Percentiles rank a stretch among this genome's conserved stretches.
These are phyloP conservation scores for Fagopyrum tataricum DNA, from an alignment of 148 eudicot species.

Conservation along the genomic window DNA sequence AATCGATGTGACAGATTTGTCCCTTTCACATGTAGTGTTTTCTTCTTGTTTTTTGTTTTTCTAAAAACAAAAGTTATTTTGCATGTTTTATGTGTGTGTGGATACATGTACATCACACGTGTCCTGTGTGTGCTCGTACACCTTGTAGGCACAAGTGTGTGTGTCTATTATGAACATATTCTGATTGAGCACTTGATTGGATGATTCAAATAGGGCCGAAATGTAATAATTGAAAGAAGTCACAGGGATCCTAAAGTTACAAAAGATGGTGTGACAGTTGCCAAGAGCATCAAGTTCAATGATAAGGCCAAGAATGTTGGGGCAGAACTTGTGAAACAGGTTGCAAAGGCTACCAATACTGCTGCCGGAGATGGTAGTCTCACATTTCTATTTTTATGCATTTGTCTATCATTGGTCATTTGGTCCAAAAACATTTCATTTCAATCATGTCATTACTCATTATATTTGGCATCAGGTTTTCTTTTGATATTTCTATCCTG, in stretches of 20 bases:
- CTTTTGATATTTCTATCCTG: not conserved
- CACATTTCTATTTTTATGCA: not conserved
- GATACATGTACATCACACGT: no score
- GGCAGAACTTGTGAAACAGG: slow-evolving; percentile 89
- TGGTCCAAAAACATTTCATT: not conserved
- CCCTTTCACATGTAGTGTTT: not conserved
- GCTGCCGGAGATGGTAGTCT: slow-evolving; percentile 87
- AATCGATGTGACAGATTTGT: not conserved
- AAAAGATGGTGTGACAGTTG: slow-evolving; percentile 97
- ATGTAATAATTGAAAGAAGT: slow-evolving; percentile 67
- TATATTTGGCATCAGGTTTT: not conserved
- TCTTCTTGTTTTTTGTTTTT: slow-evolving; percentile 1
- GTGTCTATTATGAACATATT: not conserved
- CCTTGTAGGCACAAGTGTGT: not conserved
- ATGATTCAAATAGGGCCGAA: slow-evolving; percentile 55
- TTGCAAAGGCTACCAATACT: slow-evolving; percentile 84
- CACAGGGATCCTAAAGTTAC: slow-evolving; percentile 71
- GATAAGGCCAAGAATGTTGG: slow-evolving; percentile 81
- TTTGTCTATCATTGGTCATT: not conserved
- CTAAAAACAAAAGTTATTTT: not conserved
- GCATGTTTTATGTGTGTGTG: no score
- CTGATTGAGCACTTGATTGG: not conserved
- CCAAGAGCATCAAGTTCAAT: slow-evolving; percentile 75
- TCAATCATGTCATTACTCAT: not conserved
- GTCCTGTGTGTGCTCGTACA: no score